These are phyloP conservation scores for Oemleria cerasiformis DNA, from an alignment of 306 rosid species.

Conservation along the genomic window DNA sequence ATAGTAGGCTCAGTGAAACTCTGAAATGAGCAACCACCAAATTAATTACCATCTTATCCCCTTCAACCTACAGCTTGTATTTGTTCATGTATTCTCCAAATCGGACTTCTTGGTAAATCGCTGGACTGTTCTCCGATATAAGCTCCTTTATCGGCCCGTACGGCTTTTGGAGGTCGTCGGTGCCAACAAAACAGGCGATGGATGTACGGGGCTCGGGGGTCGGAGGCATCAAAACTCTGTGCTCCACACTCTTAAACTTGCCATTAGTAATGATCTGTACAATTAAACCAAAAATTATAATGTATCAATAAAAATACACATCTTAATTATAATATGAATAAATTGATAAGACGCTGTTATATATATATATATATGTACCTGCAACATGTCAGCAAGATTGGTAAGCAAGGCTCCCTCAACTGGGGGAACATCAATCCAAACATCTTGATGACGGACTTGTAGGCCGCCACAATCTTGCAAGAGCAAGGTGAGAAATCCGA, in stretches of 20 bases:
- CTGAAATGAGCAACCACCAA: background rate
- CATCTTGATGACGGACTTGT: slow-evolving; percentile 24
- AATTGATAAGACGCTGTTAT: background rate
- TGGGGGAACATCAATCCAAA: slow-evolving; percentile 27
- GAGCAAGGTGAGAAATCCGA: slow-evolving; percentile 23
- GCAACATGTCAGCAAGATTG: slow-evolving; percentile 24
- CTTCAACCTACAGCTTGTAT: background rate
- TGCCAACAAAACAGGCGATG: slow-evolving; percentile 22
- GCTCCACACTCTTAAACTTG: slow-evolving; percentile 17
- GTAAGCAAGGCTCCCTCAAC: slow-evolving; percentile 24
- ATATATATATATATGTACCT: slow-evolving; percentile 1
- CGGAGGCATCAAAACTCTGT: slow-evolving; percentile 11
- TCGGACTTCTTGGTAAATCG: slow-evolving; percentile 11
- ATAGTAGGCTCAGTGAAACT: background rate
- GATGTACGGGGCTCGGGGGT: slow-evolving; percentile 14
- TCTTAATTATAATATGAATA: background rate
- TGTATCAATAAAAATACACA: no score
- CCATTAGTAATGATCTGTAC: slow-evolving; percentile 17
- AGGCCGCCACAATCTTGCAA: slow-evolving; percentile 30
- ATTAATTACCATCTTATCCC: slow-evolving; percentile 3
- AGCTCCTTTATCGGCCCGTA: slow-evolving; percentile 27
- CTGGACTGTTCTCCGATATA: slow-evolving; percentile 11
- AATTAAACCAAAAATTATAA: background rate
- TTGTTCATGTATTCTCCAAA: slow-evolving; percentile 8
- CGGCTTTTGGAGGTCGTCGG: background rate